phyloP scores from a whole-genome alignment of 305 asterid species.

The Fraxinus velutina region DNA sequence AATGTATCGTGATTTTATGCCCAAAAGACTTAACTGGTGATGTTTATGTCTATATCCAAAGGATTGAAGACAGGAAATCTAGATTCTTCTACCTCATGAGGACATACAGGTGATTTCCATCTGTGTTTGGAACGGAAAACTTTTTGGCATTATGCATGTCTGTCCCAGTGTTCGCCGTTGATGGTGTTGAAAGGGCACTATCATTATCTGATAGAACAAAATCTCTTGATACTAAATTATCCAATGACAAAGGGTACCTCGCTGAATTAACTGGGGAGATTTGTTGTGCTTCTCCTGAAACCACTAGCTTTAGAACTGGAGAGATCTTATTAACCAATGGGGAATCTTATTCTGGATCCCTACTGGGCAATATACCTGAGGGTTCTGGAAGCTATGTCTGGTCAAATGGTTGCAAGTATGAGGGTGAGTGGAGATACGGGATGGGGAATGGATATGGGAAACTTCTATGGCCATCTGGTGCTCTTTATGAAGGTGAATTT shows the following conservation, averaged over 20 bases:
- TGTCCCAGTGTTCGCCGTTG: slow-evolving; percentile 67
- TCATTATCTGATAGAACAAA: slow-evolving; percentile 57
- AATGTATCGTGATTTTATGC: background rate
- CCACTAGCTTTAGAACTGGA: slow-evolving; percentile 41
- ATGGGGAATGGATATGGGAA: slow-evolving; percentile 83
- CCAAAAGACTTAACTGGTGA: background rate
- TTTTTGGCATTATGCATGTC: slow-evolving; percentile 76
- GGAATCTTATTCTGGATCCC: slow-evolving; percentile 64
- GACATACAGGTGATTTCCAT: slow-evolving; percentile 21
- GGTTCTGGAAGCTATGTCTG: slow-evolving; percentile 76
- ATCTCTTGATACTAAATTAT: slow-evolving; percentile 43
- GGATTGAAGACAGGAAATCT: slow-evolving; percentile 18
- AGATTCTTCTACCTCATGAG: slow-evolving; percentile 26
- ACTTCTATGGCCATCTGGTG: slow-evolving; percentile 77
- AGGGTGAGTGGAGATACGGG: slow-evolving; percentile 89
- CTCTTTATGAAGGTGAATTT: slow-evolving; percentile 84
- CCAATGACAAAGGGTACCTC: slow-evolving; percentile 34
- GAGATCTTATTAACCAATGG: slow-evolving; percentile 56
- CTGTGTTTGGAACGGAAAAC: slow-evolving; percentile 31
- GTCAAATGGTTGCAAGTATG: slow-evolving; percentile 86
- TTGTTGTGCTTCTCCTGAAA: slow-evolving; percentile 47
- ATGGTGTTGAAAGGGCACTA: slow-evolving; percentile 44
- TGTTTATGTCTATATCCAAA: slow-evolving; percentile 5
- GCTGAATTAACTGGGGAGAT: slow-evolving; percentile 50
- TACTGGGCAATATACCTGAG: slow-evolving; percentile 65